phyloP scores from a whole-genome alignment of 768 basidiomycete species.

The Sistotremastrum niveocremeum region DNA sequence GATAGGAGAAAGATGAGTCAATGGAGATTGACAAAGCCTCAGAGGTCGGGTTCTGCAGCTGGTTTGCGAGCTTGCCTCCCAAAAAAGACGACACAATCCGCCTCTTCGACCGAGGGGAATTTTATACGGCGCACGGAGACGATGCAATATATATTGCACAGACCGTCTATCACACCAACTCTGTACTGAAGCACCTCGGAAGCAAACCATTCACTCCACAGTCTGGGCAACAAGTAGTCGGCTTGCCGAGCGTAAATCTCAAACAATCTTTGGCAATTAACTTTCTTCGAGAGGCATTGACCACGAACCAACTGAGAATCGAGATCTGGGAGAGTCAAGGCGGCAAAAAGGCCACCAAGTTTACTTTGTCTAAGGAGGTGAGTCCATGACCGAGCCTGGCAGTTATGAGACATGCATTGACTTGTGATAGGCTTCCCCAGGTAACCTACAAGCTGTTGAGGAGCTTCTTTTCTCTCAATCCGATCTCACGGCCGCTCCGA shows the following conservation, averaged over 20 bases:
- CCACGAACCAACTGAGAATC: slow-evolving; percentile 76
- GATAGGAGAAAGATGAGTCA: too few species aligned
- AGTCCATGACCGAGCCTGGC: slow-evolving; percentile 8
- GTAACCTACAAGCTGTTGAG: slow-evolving; percentile 45
- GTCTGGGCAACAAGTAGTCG: slow-evolving; percentile 37
- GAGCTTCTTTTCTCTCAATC: slow-evolving; percentile 74
- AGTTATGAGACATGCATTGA: slow-evolving; percentile 1
- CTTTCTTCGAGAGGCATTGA: slow-evolving; percentile 81
- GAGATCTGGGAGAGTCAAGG: slow-evolving; percentile 83
- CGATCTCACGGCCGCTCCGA: slow-evolving; percentile 71
- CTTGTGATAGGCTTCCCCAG: slow-evolving; percentile 50
- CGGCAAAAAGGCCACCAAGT: slow-evolving; percentile 63
- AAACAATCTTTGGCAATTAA: slow-evolving; percentile 63
- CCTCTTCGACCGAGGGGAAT: slow-evolving; percentile 75
- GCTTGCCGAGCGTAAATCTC: slow-evolving; percentile 67
- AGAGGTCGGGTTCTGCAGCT: slow-evolving; percentile 71
- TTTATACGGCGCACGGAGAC: slow-evolving; percentile 76
- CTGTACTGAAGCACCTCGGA: slow-evolving; percentile 88
- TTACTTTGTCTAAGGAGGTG: slow-evolving; percentile 72
- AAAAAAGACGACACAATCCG: slow-evolving; percentile 66
- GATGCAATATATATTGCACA: slow-evolving; percentile 84
- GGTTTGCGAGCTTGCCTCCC: slow-evolving; percentile 45
- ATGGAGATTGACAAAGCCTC: slow-evolving; percentile 34
- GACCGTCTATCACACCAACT: slow-evolving; percentile 74
- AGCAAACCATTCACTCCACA: slow-evolving; percentile 8